These are phyloP conservation scores for Penicillium coprophilum DNA, from an alignment of 495 filamentous ascomycete genomes.

Conservation along the genomic window DNA sequence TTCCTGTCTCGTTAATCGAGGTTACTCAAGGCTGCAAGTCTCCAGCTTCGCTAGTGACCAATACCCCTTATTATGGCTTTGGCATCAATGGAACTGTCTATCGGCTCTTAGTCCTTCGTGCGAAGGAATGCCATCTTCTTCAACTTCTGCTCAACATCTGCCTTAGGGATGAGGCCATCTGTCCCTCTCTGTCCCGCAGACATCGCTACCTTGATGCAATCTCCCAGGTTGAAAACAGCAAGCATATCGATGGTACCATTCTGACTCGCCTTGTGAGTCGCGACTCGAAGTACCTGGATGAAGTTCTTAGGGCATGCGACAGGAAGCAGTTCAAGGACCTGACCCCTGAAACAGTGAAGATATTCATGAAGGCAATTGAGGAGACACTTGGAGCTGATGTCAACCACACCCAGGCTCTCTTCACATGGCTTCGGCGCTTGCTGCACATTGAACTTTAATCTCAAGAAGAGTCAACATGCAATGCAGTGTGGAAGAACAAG, in stretches of 20 bases:
- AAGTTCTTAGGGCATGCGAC: slow-evolving; percentile 31
- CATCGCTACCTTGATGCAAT: slow-evolving; percentile 27
- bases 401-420: slow-evolving; percentile 25
- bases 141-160: slow-evolving; percentile 63
- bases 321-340: not conserved
- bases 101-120: slow-evolving; percentile 56
- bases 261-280: slow-evolving; percentile 53
- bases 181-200: slow-evolving; percentile 35
- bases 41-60: slow-evolving; percentile 15
- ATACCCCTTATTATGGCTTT: slow-evolving; percentile 51
- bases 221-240: slow-evolving; percentile 39
- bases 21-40: slow-evolving; percentile 23
- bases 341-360: slow-evolving; percentile 5
- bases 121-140: slow-evolving; percentile 59
- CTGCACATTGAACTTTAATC: slow-evolving; percentile 11
- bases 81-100: slow-evolving; percentile 65
- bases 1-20: slow-evolving; percentile 36
- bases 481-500: not conserved
- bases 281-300: slow-evolving; percentile 43
- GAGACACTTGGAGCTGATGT: slow-evolving; percentile 26
- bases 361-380: slow-evolving; percentile 30
- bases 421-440: slow-evolving; percentile 34
- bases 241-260: slow-evolving; percentile 70
- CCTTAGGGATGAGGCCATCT: slow-evolving; percentile 36
- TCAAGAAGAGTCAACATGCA: not conserved